Evolutionary conservation across 768 basidiomycete genomes (phyloP).

Genomic region (Amanita pseudoporphyria): DNA sequence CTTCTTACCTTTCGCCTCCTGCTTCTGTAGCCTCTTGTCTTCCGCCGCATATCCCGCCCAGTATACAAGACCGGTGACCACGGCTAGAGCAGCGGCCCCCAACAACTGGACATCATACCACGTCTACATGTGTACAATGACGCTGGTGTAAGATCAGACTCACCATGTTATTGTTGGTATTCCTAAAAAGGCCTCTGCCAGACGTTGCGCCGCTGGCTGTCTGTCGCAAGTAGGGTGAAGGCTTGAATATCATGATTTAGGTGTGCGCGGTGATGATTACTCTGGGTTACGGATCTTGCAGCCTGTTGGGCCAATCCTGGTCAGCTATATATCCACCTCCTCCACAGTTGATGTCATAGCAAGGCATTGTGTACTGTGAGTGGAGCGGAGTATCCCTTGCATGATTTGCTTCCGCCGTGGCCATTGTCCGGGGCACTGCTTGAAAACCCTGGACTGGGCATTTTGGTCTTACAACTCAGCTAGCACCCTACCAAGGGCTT

Average conservation of each 20-base stretch:
- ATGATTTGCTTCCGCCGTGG: too few relatives aligned
- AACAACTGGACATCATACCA: conserved; percentile 10
- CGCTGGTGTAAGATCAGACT: background rate
- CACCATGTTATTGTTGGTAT: conserved; percentile 7
- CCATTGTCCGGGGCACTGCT: too few relatives aligned
- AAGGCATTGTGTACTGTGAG: background rate
- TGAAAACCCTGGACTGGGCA: too few relatives aligned
- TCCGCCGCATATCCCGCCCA: conserved; percentile 19
- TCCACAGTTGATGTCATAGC: conserved; percentile 1
- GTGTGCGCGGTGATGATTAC: background rate
- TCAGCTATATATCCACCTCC: background rate
- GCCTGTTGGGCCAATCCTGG: background rate
- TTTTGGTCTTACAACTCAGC: too few relatives aligned
- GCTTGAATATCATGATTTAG: conserved; percentile 4
- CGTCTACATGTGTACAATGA: background rate
- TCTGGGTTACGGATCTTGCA: too few relatives aligned
- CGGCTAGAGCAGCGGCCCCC: conserved; percentile 17
- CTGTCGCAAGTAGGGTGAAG: conserved; percentile 4
- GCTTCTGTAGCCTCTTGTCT: conserved; percentile 8
- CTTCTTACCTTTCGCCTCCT: conserved; percentile 5
- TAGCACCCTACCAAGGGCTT: too few relatives aligned
- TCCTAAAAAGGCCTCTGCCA: conserved; percentile 4
- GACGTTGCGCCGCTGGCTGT: background rate
- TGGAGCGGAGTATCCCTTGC: too few relatives aligned
- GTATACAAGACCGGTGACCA: conserved; percentile 17